A percentile compares a stretch with the other conserved stretches of the same genome.
These are phyloP conservation scores for Henckelia pumila DNA, from an alignment of 257 asterid species.

Conservation along the genomic window DNA sequence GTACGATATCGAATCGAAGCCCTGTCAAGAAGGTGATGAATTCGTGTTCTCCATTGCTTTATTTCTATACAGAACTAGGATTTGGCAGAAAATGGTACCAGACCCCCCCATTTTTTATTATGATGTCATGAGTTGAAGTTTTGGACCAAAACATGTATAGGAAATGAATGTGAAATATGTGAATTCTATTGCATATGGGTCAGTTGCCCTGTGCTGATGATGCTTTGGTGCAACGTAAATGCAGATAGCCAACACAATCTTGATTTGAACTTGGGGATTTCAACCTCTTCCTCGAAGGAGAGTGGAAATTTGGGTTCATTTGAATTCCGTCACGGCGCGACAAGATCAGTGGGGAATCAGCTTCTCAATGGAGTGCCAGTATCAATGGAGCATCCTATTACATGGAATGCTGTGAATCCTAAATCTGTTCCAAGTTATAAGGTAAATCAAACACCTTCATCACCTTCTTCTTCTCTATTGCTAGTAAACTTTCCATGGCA, in stretches of 20 bases:
- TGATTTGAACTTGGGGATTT: conserved; percentile 70
- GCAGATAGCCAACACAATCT: conserved; percentile 51
- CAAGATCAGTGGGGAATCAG: background rate
- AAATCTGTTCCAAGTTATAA: background rate
- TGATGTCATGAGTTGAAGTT: too few relatives aligned
- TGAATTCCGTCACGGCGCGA: conserved; percentile 48
- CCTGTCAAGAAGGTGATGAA: conserved; percentile 36
- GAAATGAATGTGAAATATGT: too few relatives aligned
- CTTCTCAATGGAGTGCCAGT: background rate
- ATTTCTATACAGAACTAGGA: background rate
- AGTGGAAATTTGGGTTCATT: conserved; percentile 33
- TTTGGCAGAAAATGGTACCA: too few relatives aligned
- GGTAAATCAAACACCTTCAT: background rate
- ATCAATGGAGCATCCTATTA: background rate
- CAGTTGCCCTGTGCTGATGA: background rate
- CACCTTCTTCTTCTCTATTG: background rate
- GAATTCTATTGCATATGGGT: background rate
- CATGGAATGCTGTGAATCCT: background rate
- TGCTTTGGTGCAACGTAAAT: background rate
- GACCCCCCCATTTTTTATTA: too few relatives aligned
- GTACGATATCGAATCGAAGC: conserved; percentile 31
- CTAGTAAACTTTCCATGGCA: background rate
- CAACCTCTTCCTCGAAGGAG: conserved; percentile 45
- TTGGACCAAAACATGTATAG: too few relatives aligned
- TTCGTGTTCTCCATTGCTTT: background rate